Conservation (phyloP, 768 basidiomycete genomes). For the Baorangia bicolor region DNA sequence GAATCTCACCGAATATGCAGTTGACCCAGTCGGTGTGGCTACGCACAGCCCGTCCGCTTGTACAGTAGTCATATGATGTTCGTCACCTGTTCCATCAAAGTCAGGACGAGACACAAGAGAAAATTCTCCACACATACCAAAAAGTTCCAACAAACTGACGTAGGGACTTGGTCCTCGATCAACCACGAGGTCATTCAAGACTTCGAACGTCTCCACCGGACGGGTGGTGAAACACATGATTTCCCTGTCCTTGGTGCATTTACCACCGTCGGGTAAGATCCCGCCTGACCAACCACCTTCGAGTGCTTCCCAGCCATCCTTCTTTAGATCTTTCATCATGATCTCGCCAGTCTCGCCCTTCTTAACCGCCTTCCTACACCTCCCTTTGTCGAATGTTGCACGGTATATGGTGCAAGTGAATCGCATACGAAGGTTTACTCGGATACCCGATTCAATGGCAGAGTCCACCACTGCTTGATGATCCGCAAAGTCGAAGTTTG, state of each 20-base stretch:
- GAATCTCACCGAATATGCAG: slow-evolving; percentile 85
- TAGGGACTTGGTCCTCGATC: slow-evolving; percentile 98
- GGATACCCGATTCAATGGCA: slow-evolving; percentile 88
- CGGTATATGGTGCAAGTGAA: slow-evolving; percentile 99
- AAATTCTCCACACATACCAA: slow-evolving; percentile 59
- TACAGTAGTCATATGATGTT: slow-evolving; percentile 98
- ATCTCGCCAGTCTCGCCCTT: slow-evolving; percentile 95
- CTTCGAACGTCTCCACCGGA: slow-evolving; percentile 95
- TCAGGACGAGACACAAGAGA: slow-evolving; percentile 2
- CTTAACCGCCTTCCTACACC: slow-evolving; percentile 79
- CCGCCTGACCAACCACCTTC: slow-evolving; percentile 71
- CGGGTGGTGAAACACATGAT: slow-evolving; percentile 98
- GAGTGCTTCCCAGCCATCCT: slow-evolving; percentile 94
- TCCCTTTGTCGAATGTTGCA: slow-evolving; percentile 73
- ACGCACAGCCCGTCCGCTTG: slow-evolving; percentile 97
- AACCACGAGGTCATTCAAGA: slow-evolving; percentile 93
- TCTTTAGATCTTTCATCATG: slow-evolving; percentile 89
- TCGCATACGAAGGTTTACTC: slow-evolving; percentile 97
- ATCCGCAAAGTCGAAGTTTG: slow-evolving; percentile 92
- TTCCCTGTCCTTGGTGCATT: slow-evolving; percentile 80
- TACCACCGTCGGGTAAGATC: slow-evolving; percentile 43
- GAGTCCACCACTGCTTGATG: slow-evolving; percentile 83
- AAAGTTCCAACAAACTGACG: slow-evolving; percentile 92
- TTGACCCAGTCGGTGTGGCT: slow-evolving; percentile 96
- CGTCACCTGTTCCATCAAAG: slow-evolving; percentile 67